phyloP scores from a whole-genome alignment of 371 early-diverging fungal species.

The Enterospora canceri region DNA sequence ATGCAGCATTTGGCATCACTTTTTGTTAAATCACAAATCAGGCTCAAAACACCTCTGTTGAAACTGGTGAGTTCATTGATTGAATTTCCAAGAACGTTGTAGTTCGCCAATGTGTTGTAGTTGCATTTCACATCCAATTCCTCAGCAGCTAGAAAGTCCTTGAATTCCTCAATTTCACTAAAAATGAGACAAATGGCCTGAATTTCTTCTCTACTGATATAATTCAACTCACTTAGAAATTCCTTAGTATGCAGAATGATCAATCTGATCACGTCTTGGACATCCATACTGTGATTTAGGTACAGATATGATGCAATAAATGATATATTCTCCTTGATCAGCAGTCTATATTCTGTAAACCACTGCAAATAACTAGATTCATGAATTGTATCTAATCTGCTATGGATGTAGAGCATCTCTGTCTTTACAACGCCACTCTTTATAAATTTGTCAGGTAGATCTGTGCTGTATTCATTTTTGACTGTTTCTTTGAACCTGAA shows the following conservation, averaged over 20 bases:
- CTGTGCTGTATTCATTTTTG: slow-evolving; percentile 7
- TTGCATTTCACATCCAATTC: slow-evolving; percentile 20
- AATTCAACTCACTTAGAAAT: slow-evolving; percentile 38
- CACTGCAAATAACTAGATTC: slow-evolving; percentile 23
- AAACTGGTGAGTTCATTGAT: slow-evolving; percentile 13
- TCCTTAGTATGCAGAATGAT: slow-evolving; percentile 19
- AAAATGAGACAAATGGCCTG: slow-evolving; percentile 22
- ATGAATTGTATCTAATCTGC: slow-evolving; percentile 23
- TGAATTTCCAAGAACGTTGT: not conserved
- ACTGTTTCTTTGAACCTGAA: slow-evolving; percentile 30
- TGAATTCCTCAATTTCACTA: slow-evolving; percentile 32
- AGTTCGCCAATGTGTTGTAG: not conserved
- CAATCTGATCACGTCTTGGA: slow-evolving; percentile 3
- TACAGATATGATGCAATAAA: slow-evolving; percentile 1
- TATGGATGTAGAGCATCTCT: slow-evolving; percentile 5
- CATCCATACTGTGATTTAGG: slow-evolving; percentile 8
- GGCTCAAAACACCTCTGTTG: slow-evolving; percentile 26
- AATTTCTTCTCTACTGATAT: slow-evolving; percentile 44
- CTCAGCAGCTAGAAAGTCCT: slow-evolving; percentile 16
- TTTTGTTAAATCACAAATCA: slow-evolving; percentile 30
- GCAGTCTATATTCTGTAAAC: slow-evolving; percentile 32
- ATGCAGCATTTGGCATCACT: slow-evolving; percentile 26
- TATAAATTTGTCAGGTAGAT: slow-evolving; percentile 1
- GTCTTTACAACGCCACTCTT: not conserved
- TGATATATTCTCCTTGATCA: slow-evolving; percentile 21